Evolutionary conservation across 345 rosid genomes (phyloP), one percentile per base, ranked within the genome.

Genomic region (Eutrema japonicum): DNA sequence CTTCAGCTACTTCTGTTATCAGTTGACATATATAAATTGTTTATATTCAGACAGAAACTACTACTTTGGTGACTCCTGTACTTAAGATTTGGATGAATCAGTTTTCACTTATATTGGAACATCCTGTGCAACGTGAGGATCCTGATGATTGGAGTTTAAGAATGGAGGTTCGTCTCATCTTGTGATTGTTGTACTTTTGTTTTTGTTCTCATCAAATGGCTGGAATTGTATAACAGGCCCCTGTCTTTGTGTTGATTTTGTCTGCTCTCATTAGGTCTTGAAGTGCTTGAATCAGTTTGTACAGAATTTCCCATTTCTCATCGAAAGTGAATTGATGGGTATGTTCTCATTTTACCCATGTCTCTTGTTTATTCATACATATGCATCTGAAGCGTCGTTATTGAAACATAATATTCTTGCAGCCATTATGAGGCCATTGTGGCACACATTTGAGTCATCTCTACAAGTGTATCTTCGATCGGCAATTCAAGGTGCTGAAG

Each of bases 61-160:
- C 56, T 77, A 77, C 82, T 57, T 68, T 94, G 77, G 78, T 89
- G 72, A 74, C 75, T 33, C 85, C 94, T 49, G 78, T 89, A 84
- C 81, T 88, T 52, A 85, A 88, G 71, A 79, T 82, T 53, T 94
- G 94, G 98, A 81, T 89, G 87, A 86, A 82, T 64, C 86, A 83
- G 76, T 91, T 88, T 70, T 76, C 87, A 76, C 70, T 80, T 45
- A 86, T 88, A 79, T 77, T 94, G 76, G 82, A 80, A 72, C 84
- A 80, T 74, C 96, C 98, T 18, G 80, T 91, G 69, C 87, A 87
- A 64, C 77, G 81, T 60, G 97, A 91, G 83, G 95, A 93, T 85
- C 96, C 97, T 45, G 91, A 93, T 80, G 97, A 93, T 75, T 93
- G 98, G 98, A 82, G 86, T 78, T 45, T 89, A 75, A 89, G 93